Base-by-base conservation (phyloP, 2,329 filamentous ascomycete genomes). In the Pezizomycotina sp. region DNA sequence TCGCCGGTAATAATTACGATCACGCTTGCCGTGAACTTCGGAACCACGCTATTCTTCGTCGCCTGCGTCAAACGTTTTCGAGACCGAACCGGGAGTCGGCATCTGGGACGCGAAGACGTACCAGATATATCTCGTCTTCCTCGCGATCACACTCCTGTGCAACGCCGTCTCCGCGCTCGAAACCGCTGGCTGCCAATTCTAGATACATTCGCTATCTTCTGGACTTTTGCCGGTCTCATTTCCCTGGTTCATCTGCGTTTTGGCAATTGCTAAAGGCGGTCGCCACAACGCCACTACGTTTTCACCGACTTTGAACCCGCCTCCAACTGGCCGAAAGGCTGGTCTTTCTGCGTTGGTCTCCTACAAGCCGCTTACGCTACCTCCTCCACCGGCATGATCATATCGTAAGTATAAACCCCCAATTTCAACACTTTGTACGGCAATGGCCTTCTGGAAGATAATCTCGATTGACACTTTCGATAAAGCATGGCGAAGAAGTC, bases 1-100 rank as follows among this genome's bases (percentile, higher is more conserved):
- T 68, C 80, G 12, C 71, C 81, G 33, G 79, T 79, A 40, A 83
- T 83, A 58, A 75, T 82, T 55, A 81, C 75, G 47, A 84, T 84
- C 48, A 82, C 77, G 0, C 62, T 82, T n/a, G 69, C 76, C n/a
- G 77, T 82, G 53, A 79, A 80, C 60, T 83, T 82, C 50, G 78
- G 76, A 52, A 66, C 65, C n/a, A 58, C 65, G 3, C 55, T 64
- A 10, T 68, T 69, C 55, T 54, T 69, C 32, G 58, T 66, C 46
- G 62, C 60, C 28, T 68, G 65, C 47, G 58, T 70, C 52, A 68
- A n/a, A 69, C 48, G 61, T 69, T 36, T 71, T 68, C 50, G 60
- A 63, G 43, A 53, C 55, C 31, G 56, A 55, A 7, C 55, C 58
- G 3, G 64, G 62, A 10, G 56, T 60, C 14, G 60, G 60, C 12